Base-by-base conservation (phyloP, 192 early-diverging fungal species). In the Coemansia sp. region DNA sequence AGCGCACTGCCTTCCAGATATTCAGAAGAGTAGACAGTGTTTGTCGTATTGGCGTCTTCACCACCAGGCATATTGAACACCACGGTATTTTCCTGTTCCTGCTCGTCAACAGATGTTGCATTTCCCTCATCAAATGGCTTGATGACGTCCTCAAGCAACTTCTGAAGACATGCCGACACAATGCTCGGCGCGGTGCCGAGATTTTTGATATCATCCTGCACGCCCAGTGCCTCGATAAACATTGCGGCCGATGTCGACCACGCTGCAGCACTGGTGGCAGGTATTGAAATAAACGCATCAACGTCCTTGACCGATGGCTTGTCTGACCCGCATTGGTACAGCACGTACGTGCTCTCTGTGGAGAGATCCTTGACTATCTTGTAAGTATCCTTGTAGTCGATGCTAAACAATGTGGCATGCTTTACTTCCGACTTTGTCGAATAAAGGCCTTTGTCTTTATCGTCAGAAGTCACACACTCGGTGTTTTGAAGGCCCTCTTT, bases 151-250 rank as follows among this genome's bases (percentile, higher is more conserved):
- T 81, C 55, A 10, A 84, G 51, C n/a, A 75, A 67, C 58, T 69
- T 61, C n/a, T 84, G 79, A 53, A 82, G 62, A 18, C 83, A 84
- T 2, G 83, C 69, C 38, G 83, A 82, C 4, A 72, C 70, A 51
- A 82, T 63, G 62, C 76, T 74, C 16, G 67, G 67, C 18, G 64
- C 69, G 6, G 80, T 73, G 38, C 76, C 79, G 59, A 78, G 61
- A 51, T 74, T 73, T 52, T 67, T 62, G 28, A 84, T 56, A 9
- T 56, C 54, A 64, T 74, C 66, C 49, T 75, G 76, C 53, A 78
- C 67, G 23, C 73, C 73, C 30, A 84, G 67, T n/a, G 81, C 69
- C 64, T 84, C 78, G 7, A 84, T 27, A 51, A 73, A 82, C 27
- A 78, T 69, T 4, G 73, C 65, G 6, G 70, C 65, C 4, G 78